A percentile compares a stretch with the other conserved stretches of the same genome.
phyloP scores from a whole-genome alignment of 2,329 filamentous ascomycete species.

The Biscogniauxia marginata region DNA sequence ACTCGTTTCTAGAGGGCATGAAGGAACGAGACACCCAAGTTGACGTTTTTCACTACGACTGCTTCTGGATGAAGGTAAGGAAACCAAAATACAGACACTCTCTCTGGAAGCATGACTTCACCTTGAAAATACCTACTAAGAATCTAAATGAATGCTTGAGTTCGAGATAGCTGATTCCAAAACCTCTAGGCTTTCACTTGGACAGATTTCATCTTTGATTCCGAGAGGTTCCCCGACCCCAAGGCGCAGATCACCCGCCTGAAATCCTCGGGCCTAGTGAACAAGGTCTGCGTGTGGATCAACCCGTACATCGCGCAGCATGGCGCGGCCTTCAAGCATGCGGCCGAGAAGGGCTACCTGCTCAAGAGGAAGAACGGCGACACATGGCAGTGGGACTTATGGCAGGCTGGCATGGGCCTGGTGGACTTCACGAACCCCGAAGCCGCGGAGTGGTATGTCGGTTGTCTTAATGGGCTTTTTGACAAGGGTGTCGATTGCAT shows the following conservation, averaged over 20 bases:
- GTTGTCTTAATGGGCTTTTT: conserved; percentile 62
- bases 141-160: background rate
- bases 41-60: conserved; percentile 74
- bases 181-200: conserved; percentile 58
- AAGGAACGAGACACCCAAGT: conserved; percentile 62
- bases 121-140: background rate
- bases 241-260: conserved; percentile 61
- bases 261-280: conserved; percentile 59
- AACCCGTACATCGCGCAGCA: conserved; percentile 73
- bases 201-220: conserved; percentile 73
- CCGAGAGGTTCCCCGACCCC: conserved; percentile 67
- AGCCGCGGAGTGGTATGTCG: conserved; percentile 63
- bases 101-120: background rate
- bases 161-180: background rate
- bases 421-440: conserved; percentile 73
- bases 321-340: conserved; percentile 63
- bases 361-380: conserved; percentile 68
- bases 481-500: conserved; percentile 69
- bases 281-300: conserved; percentile 73
- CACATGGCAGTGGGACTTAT: conserved; percentile 74
- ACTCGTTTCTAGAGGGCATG: conserved; percentile 68
- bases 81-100: background rate
- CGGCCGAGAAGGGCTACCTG: conserved; percentile 65
- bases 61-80: conserved; percentile 67
- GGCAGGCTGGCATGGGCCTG: conserved; percentile 75